Evolutionary conservation across 352 stramenopile genomes (phyloP).

Genomic region (Plasmopara halstedii): DNA sequence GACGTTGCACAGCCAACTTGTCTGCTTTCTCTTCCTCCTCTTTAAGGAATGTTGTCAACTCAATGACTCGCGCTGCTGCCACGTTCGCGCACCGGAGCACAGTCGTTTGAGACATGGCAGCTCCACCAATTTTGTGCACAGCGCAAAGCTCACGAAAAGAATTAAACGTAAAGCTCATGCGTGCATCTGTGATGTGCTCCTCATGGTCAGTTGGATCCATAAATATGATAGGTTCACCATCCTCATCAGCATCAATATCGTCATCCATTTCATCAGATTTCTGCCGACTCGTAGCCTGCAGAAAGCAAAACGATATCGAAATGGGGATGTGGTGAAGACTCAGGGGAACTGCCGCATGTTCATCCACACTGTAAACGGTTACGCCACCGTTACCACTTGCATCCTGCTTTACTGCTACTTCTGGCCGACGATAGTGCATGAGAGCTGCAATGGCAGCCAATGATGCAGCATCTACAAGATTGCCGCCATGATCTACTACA

Average conservation of each 20-base stretch:
- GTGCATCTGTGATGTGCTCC: slow-evolving; percentile 83
- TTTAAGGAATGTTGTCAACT: slow-evolving; percentile 74
- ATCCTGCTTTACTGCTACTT: slow-evolving; percentile 63
- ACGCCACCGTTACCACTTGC: slow-evolving; percentile 14
- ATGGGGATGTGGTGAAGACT: slow-evolving; percentile 95
- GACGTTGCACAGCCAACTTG: slow-evolving; percentile 49
- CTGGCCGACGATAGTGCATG: slow-evolving; percentile 89
- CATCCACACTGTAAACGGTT: slow-evolving; percentile 77
- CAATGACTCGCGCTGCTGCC: slow-evolving; percentile 65
- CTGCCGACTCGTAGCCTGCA: slow-evolving; percentile 25
- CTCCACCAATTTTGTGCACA: slow-evolving; percentile 86
- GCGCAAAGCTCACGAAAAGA: slow-evolving; percentile 87
- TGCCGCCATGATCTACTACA: slow-evolving; percentile 89
- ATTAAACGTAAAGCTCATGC: slow-evolving; percentile 88
- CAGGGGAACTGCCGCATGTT: slow-evolving; percentile 87
- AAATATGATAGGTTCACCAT: slow-evolving; percentile 54
- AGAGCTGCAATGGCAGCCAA: slow-evolving; percentile 91
- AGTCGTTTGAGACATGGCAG: slow-evolving; percentile 48
- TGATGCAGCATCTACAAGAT: slow-evolving; percentile 87
- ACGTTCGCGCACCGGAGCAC: slow-evolving; percentile 75
- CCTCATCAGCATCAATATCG: slow-evolving; percentile 22
- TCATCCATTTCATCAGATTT: slow-evolving; percentile 7
- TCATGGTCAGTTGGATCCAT: slow-evolving; percentile 87
- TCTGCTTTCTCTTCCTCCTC: slow-evolving; percentile 70
- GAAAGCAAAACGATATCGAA: slow-evolving; percentile 90